Evolutionary conservation across 176 grass and related monocot species (phyloP).

Genomic region (Microstegium vimineum): DNA sequence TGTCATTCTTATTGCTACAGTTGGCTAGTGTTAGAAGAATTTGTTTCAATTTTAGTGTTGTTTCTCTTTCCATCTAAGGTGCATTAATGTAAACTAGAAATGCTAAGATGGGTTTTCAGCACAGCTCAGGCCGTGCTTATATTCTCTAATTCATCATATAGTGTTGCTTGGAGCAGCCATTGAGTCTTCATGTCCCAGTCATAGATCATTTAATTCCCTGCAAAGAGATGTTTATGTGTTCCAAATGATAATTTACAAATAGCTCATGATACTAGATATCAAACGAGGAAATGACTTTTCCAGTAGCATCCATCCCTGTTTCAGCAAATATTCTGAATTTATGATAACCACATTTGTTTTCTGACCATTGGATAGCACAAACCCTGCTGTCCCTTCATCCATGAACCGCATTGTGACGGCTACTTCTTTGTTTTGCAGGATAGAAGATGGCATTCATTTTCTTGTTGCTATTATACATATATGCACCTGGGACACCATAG

Average conservation of each 20-base stretch:
- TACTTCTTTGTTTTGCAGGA: constrained; percentile 31
- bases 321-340: background rate
- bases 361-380: background rate
- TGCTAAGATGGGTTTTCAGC: background rate
- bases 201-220: background rate
- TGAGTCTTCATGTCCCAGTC: background rate
- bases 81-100: background rate
- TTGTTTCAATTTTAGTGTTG: background rate
- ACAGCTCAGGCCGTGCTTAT: background rate
- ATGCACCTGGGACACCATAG: background rate
- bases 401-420: background rate
- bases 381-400: background rate
- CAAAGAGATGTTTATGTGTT: background rate
- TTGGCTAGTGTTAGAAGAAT: background rate
- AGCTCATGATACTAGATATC: constrained; percentile 4
- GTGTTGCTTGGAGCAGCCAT: background rate
- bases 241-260: background rate
- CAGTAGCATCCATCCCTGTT: background rate
- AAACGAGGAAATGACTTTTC: background rate
- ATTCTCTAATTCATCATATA: background rate
- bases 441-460: constrained; percentile 13
- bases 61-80: background rate
- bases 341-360: background rate
- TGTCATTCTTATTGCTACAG: background rate
- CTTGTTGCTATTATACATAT: background rate